Percentiles rank a stretch among this genome's conserved stretches.
Conservation (phyloP, 768 basidiomycete genomes). For the Phylloporus sp. region DNA sequence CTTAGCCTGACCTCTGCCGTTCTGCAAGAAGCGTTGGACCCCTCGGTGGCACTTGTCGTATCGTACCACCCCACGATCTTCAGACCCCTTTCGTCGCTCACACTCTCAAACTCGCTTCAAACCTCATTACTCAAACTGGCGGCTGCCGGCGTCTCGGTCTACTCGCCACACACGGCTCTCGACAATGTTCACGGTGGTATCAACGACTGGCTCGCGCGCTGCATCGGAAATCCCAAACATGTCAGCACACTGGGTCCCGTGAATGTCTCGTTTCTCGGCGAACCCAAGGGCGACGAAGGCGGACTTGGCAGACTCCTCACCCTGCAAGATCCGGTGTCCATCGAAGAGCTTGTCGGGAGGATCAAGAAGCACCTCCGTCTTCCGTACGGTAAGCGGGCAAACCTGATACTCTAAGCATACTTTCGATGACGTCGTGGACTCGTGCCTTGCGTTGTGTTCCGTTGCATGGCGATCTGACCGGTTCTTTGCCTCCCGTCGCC, state of each 20-base stretch:
- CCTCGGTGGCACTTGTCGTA: slow-evolving; percentile 61
- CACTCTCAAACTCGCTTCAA: slow-evolving; percentile 74
- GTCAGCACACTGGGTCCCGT: slow-evolving; percentile 26
- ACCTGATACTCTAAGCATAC: slow-evolving; percentile 4
- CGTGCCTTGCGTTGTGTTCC: background rate
- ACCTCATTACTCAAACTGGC: slow-evolving; percentile 73
- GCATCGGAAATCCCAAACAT: slow-evolving; percentile 35
- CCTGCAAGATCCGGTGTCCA: slow-evolving; percentile 49
- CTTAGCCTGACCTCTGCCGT: slow-evolving; percentile 70
- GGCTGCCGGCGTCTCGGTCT: slow-evolving; percentile 79
- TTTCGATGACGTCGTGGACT: slow-evolving; percentile 10
- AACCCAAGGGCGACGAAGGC: slow-evolving; percentile 44
- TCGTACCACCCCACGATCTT: slow-evolving; percentile 88
- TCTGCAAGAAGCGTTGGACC: slow-evolving; percentile 58
- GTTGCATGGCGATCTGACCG: slow-evolving; percentile 13
- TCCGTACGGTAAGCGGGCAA: slow-evolving; percentile 44
- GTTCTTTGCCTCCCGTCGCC: slow-evolving; percentile 10
- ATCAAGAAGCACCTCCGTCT: slow-evolving; percentile 67
- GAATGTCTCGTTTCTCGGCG: slow-evolving; percentile 32
- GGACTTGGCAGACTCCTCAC: slow-evolving; percentile 69
- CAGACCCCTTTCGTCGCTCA: slow-evolving; percentile 67
- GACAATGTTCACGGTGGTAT: slow-evolving; percentile 82
- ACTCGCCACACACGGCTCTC: slow-evolving; percentile 83
- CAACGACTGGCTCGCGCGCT: slow-evolving; percentile 82
- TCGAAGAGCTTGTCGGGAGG: slow-evolving; percentile 57